phyloP scores from a whole-genome alignment of 306 rosid species.

The Quercus gilva region DNA sequence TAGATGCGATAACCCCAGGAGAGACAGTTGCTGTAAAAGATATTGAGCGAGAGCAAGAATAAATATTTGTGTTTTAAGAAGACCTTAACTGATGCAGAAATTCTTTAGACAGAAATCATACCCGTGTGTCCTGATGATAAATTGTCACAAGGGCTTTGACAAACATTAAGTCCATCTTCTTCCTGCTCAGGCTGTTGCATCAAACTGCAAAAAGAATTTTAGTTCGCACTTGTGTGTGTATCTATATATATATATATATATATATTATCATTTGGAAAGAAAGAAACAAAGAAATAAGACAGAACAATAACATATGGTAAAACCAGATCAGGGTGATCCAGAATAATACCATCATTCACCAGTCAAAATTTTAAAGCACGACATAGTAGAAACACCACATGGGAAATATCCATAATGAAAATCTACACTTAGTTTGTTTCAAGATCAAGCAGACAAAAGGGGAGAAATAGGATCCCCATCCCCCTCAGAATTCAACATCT shows the following conservation, averaged over 20 bases:
- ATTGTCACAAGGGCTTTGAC: conserved; percentile 45
- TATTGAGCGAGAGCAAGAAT: conserved; percentile 20
- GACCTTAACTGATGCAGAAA: conserved; percentile 24
- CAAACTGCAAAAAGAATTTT: conserved; percentile 48
- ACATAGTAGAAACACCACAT: conserved; percentile 4
- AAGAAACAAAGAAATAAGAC: conserved; percentile 9
- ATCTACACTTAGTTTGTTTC: neutral
- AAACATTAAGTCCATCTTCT: conserved; percentile 47
- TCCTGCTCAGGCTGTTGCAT: conserved; percentile 56
- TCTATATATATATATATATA: neutral
- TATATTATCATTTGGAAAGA: conserved; percentile 13
- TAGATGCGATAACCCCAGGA: conserved; percentile 48
- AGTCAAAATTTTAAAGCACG: conserved; percentile 3
- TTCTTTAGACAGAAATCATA: conserved; percentile 23
- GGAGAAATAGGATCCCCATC: neutral
- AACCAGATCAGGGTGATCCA: conserved; percentile 22
- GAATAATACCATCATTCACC: conserved; percentile 14
- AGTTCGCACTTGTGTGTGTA: neutral
- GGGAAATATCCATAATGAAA: conserved; percentile 7
- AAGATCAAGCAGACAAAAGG: conserved; percentile 9
- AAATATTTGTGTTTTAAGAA: conserved; percentile 13
- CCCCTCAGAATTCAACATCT: neutral
- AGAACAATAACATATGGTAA: conserved; percentile 12
- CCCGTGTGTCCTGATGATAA: conserved; percentile 42
- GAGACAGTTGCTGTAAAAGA: conserved; percentile 33